Percentiles rank a stretch among this genome's conserved stretches.
Conservation (phyloP, 306 rosid species). For the Potentilla sterilis region DNA sequence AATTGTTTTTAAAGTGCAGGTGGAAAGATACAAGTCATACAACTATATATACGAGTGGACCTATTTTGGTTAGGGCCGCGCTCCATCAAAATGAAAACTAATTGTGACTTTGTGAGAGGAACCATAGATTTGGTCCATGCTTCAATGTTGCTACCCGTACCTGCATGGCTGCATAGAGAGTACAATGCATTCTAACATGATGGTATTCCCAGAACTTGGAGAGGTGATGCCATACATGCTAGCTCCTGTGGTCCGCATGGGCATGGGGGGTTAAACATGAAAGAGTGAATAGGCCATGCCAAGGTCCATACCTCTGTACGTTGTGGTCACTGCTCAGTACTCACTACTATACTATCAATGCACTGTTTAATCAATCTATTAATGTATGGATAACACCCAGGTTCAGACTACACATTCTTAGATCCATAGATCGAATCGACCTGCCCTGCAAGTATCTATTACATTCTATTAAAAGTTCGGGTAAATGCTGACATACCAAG, state of each 20-base stretch:
- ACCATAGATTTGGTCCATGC: slow-evolving; percentile 15
- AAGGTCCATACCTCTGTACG: slow-evolving; percentile 8
- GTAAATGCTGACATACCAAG: neutral
- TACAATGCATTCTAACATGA: slow-evolving; percentile 16
- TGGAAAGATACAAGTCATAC: neutral
- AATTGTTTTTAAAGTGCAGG: neutral
- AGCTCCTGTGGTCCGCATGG: slow-evolving; percentile 9
- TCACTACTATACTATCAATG: neutral
- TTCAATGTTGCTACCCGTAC: neutral
- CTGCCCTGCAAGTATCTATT: neutral
- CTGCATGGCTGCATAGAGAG: neutral
- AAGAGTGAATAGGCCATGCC: slow-evolving; percentile 1
- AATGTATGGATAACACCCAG: neutral
- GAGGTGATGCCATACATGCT: slow-evolving; percentile 1
- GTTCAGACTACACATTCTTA: neutral
- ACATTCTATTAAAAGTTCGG: neutral
- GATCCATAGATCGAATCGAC: neutral
- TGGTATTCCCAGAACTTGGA: slow-evolving; percentile 11
- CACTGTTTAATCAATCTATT: neutral
- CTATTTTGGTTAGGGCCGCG: no score
- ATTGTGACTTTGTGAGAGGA: neutral
- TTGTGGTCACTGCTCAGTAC: slow-evolving; percentile 11
- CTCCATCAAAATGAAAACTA: neutral
- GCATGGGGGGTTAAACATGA: slow-evolving; percentile 12
- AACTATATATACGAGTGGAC: neutral